Percentiles rank a stretch among this genome's conserved stretches.
These are phyloP conservation scores for Verticillium isaacii DNA, from an alignment of 2,329 filamentous ascomycete genomes.

Conservation along the genomic window DNA sequence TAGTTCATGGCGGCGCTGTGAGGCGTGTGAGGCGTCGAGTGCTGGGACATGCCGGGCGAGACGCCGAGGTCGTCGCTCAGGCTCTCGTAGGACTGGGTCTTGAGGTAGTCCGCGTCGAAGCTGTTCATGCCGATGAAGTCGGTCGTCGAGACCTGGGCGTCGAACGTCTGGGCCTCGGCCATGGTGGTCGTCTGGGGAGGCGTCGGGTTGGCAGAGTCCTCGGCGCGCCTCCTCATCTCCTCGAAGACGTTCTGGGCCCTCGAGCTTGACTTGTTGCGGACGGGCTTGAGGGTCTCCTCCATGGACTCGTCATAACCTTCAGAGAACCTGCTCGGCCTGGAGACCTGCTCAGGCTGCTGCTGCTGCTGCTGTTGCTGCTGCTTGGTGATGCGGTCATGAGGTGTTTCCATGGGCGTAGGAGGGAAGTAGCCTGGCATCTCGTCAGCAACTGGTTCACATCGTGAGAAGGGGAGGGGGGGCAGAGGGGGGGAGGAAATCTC, in stretches of 20 bases:
- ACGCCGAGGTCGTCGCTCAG: slow-evolving; percentile 30
- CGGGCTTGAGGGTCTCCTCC: slow-evolving; percentile 61
- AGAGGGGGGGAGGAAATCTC: slow-evolving; percentile 24
- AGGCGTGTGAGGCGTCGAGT: slow-evolving; percentile 47
- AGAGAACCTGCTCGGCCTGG: slow-evolving; percentile 44
- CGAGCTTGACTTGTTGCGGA: slow-evolving; percentile 34
- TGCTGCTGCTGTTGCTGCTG: slow-evolving; percentile 26
- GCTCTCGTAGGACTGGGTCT: slow-evolving; percentile 28
- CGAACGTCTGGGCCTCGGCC: slow-evolving; percentile 36
- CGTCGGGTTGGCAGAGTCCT: slow-evolving; percentile 33
- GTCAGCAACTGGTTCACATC: slow-evolving; percentile 12
- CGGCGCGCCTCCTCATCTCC: slow-evolving; percentile 52
- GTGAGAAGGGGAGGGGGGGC: no score
- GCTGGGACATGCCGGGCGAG: slow-evolving; percentile 45
- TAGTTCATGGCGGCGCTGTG: slow-evolving; percentile 27
- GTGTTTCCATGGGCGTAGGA: slow-evolving; percentile 63
- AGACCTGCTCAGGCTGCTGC: slow-evolving; percentile 15
- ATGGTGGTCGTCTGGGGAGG: slow-evolving; percentile 24
- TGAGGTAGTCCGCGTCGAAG: slow-evolving; percentile 39
- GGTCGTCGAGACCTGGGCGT: slow-evolving; percentile 44
- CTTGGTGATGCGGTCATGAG: slow-evolving; percentile 43
- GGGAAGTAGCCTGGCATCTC: slow-evolving; percentile 52
- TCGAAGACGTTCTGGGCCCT: slow-evolving; percentile 51
- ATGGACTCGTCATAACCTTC: slow-evolving; percentile 61
- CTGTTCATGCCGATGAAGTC: slow-evolving; percentile 53